Evolutionary conservation across 345 rosid genomes (phyloP), one percentile per base, ranked within the genome.

Genomic region (Euphorbia lathyris): DNA sequence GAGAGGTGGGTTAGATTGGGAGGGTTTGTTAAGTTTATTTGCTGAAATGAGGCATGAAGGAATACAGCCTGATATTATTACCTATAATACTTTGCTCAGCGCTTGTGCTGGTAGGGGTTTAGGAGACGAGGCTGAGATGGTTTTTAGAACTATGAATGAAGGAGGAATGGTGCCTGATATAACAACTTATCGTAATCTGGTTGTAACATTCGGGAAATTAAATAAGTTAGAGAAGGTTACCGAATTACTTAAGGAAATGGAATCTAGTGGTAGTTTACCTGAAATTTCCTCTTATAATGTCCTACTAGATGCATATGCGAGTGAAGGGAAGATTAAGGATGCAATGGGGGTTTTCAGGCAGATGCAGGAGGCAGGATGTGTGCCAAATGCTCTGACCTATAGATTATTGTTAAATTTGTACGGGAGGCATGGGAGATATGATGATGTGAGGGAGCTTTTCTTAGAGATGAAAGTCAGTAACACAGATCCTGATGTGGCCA

Each of bases 31-130:
- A 47, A 91, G 96, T 62, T 84, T 91, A 84, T 91, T 91, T 65
- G 97, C 97, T 1, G 96, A 95, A 79, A 95, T 95, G 97, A 90
- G 97, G 76, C 97, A 95, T 30, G 96, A 88, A 63, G 99, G 91
- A 1, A 60, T 95, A 75, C 95, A 88, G 27, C 96, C 97, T 1
- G 97, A 91, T 73, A 83, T 90, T 5, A 88, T 88, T n/a, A 95
- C 99, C 2, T 91, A 95, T 77, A 95, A 95, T 68, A 91, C 93
- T 19, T 27, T 91, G 90, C 93, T 95, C 73, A 79, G 88, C 56
- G 97, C 99, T 75, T 95, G 97, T 84, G 96, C 93, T 19, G 71
- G 56, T 70, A 83, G 97, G 78, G 93, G 97, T 62, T 78, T 92
- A 67, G 97, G 93, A 36, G 90, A 87, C 47, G 97, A 88, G 85